Conservation (phyloP, 306 rosid genomes). For the Gynostemma pentaphyllum region DNA sequence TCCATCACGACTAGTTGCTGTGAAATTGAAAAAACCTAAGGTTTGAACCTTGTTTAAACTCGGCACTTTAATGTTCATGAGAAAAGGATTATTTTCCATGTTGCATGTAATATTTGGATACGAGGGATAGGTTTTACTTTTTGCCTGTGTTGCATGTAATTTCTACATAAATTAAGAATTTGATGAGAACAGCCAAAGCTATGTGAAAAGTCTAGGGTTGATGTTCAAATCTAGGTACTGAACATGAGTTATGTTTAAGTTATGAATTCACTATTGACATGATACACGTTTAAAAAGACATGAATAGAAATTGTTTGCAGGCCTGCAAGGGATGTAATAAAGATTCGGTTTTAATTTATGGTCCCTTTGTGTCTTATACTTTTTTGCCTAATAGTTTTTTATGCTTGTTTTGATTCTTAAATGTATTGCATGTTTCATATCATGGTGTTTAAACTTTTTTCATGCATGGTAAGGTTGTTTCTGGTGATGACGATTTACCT, state of each 20-base stretch:
- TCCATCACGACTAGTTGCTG: constrained; percentile 24
- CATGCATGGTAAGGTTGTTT: constrained; percentile 40
- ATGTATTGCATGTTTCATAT: too few species aligned
- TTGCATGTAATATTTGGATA: not conserved
- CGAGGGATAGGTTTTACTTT: too few species aligned
- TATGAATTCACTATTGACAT: not conserved
- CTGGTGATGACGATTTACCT: constrained; percentile 95
- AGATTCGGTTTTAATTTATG: not conserved
- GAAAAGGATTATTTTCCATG: not conserved
- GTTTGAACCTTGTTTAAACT: constrained; percentile 15
- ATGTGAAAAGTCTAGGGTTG: not conserved
- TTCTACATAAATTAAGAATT: not conserved
- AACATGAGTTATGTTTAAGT: not conserved
- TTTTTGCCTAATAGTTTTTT: not conserved
- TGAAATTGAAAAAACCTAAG: constrained; percentile 45
- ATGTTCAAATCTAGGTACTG: not conserved
- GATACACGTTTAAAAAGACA: not conserved
- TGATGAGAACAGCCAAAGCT: not conserved
- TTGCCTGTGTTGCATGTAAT: not conserved
- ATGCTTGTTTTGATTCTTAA: not conserved
- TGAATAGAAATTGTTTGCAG: not conserved
- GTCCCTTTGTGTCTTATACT: not conserved
- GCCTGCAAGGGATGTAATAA: not conserved
- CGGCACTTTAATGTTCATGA: not conserved
- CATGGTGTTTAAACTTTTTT: not conserved